phyloP scores from a whole-genome alignment of 139 green algal species.

The Coccomyxa sp. region DNA sequence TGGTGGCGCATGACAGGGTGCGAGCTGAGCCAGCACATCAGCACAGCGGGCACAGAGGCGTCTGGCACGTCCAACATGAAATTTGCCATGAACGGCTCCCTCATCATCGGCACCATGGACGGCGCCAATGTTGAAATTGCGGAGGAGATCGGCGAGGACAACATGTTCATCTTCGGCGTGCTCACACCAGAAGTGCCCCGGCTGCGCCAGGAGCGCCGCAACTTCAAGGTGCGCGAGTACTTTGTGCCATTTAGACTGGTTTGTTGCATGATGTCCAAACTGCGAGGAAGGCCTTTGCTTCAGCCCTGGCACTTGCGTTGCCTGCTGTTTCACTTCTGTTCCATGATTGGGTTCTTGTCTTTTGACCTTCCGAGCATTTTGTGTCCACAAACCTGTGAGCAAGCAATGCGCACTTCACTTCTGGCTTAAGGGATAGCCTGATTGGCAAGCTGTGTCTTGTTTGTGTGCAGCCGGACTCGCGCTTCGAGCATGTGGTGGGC shows the following conservation, averaged over 20 bases:
- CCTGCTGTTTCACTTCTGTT: too few relatives aligned
- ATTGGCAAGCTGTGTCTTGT: neutral
- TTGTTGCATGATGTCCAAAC: neutral
- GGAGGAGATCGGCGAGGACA: conserved; percentile 50
- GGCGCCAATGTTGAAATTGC: conserved; percentile 99
- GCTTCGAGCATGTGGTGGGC: conserved; percentile 73
- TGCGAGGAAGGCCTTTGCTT: too few relatives aligned
- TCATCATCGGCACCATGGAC: conserved; percentile 95
- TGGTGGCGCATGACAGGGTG: conserved; percentile 28
- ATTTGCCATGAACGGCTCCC: conserved; percentile 97
- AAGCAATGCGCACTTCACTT: too few relatives aligned
- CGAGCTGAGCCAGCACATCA: conserved; percentile 96
- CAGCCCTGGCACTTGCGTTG: too few relatives aligned
- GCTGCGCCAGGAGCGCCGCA: conserved; percentile 59
- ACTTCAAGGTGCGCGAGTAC: conserved; percentile 25
- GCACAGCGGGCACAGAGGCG: conserved; percentile 94
- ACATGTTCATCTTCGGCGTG: conserved; percentile 89
- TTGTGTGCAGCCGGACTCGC: conserved; percentile 48
- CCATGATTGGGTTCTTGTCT: too few relatives aligned
- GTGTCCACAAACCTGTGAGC: too few relatives aligned
- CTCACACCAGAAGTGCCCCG: conserved; percentile 55
- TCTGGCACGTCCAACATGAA: conserved; percentile 99
- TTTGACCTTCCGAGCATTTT: too few relatives aligned
- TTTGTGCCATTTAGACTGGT: neutral
- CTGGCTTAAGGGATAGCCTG: too few relatives aligned